Base-by-base conservation (phyloP, 1,284 basidiomycete species). In the Apiotrichum gracile region DNA sequence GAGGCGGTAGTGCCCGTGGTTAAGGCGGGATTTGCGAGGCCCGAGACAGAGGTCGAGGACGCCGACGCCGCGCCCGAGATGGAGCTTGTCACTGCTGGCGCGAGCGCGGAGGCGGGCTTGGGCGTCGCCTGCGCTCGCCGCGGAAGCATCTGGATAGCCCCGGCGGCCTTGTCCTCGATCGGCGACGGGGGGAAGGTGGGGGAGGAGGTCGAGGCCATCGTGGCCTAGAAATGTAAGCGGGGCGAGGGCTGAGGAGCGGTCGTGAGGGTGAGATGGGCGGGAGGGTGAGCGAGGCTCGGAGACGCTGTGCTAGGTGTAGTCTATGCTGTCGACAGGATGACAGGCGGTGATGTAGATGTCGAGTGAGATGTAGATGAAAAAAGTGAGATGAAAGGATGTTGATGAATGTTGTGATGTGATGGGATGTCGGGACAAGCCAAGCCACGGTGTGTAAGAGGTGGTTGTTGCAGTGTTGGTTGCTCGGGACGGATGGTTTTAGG, bases 1-100 rank as follows among this genome's bases (percentile, higher is more conserved):
- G 53, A 51, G 10, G 54, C 57, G 10, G 57, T 59, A n/a, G 57
- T 51, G 8, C 46, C 53, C 1, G 57, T 59, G 2, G 57, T 59
- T 35, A 59, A 25, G 8, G 40, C 45, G 10, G 57, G 53, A 5
- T 51, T 52, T 31, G 39, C 53, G 12, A 54, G 53, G 6, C 49
- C 33, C 14, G 57, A 55, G 7, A 46, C 48, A 8, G 57, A 49
- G 35, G 44, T 49, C 13, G 41, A 34, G 7, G 46, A 29, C 12
- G 41, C 25, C 5, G 26, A 27, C 13, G 12, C 25, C 26, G 25
- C 40, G 47, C 16, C 12, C 39, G 21, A 19, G 39, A 21, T 12
- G 39, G 24, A 13, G 35, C 10, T 38, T 4, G 34, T 26, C 25
- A 19, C 34, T 4, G 26, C 33, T 4, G 22, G 22, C 12, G 25